Base-by-base conservation (phyloP, 306 rosid species). In the Macrotyloma uniflorum region DNA sequence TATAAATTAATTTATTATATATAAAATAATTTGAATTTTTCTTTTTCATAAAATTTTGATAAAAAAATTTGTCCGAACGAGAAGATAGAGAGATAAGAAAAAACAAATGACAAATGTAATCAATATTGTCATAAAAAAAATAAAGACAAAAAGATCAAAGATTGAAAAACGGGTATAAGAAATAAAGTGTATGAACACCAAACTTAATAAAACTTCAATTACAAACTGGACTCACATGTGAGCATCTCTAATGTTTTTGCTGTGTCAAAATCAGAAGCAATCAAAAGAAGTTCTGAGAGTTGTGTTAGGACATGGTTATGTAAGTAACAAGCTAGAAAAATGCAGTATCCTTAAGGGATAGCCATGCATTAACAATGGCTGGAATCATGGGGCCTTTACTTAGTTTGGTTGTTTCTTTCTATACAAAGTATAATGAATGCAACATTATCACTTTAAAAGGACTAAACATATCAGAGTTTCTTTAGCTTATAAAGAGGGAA, bases 401-500 rank as follows among this genome's bases (percentile, higher is more conserved):
- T 30, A 75, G 28, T 54, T 43, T 54, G 58, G 53, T 78, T 65
- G 38, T 26, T 24, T 19, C 20, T 26, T 24, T 19, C 20, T 43
- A 24, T 61, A 50, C 61, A 72, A 62, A 46, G 53, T 68, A 58
- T 32, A 45, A 49, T 61, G 70, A 76, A 79, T 79, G 68, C 22
- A 40, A 55, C 53, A 64, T 45, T 59, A 36, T 36, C 67, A 57
- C 70, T 69, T 79, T 75, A 65, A 58, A 80, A 59, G 13, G 19
- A 70, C 18, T 11, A 18, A 72, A 80, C 79, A 64, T 13, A 76
- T 45, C 38, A 76, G 1, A 50, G 72, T 66, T 50, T n/a, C 46
- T 78, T 72, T 76, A 69, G 73, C 80, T 73, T 58, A 61, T 8
- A 43, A 80, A 24, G 49, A 32, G 40, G 12, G 62, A 46, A 76